Percentiles rank a stretch among this genome's conserved stretches.
These are phyloP conservation scores for Talaromyces amestolkiae DNA, from an alignment of 2,329 filamentous ascomycete species.

Conservation along the genomic window DNA sequence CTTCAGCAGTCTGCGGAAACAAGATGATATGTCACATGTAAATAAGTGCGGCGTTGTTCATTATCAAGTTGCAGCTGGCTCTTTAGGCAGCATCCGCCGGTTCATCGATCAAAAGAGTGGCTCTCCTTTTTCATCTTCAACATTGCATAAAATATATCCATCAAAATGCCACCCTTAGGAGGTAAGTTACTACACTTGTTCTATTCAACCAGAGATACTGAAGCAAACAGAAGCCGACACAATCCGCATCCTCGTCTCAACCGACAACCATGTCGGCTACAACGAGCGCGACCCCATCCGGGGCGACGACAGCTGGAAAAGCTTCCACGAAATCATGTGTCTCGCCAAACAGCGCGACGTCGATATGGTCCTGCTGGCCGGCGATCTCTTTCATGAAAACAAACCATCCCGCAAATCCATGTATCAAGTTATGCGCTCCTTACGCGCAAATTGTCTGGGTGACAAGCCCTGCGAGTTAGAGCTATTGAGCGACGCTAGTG, in stretches of 20 bases:
- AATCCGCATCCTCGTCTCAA: conserved; percentile 89
- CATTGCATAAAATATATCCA: not conserved
- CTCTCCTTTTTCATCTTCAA: not conserved
- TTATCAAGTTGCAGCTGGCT: not conserved
- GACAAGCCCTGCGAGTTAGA: conserved; percentile 95
- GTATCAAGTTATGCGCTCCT: conserved; percentile 94
- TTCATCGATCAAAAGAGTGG: not conserved
- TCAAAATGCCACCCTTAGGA: conserved; percentile 15
- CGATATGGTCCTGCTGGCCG: conserved; percentile 91
- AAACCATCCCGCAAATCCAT: conserved; percentile 93
- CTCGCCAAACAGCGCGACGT: conserved; percentile 84
- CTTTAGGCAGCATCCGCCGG: conserved; percentile 12
- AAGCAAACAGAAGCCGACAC: conserved; percentile 63
- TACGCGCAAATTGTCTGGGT: conserved; percentile 89
- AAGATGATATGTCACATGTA: not conserved
- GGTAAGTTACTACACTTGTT: not conserved
- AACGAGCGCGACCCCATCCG: conserved; percentile 89
- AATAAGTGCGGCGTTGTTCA: not conserved
- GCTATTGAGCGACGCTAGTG: conserved; percentile 86
- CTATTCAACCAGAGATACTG: not conserved
- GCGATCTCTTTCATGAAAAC: conserved; percentile 97
- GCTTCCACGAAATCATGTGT: conserved; percentile 92
- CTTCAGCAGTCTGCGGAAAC: too few relatives aligned
- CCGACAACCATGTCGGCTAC: conserved; percentile 97
- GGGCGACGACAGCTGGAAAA: conserved; percentile 96